Evolutionary conservation across 2,329 filamentous ascomycete genomes (phyloP).

Genomic region (Elsinoe fawcettii): DNA sequence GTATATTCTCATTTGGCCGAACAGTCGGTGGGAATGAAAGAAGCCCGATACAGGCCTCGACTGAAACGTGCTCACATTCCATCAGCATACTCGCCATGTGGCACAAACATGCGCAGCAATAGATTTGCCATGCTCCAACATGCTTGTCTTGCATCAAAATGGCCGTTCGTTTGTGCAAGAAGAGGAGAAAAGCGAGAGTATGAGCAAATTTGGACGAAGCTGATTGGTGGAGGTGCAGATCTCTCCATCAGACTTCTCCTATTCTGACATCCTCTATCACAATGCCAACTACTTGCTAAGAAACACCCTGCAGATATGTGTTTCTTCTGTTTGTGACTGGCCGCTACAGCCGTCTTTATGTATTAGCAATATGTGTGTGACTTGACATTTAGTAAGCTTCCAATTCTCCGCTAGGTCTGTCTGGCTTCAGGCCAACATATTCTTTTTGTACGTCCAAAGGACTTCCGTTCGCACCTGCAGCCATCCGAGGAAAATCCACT

Average conservation of each 20-base stretch:
- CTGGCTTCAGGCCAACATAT: neutral
- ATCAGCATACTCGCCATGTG: neutral
- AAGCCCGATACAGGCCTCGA: neutral
- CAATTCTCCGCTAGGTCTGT: no score
- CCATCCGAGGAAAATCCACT: no score
- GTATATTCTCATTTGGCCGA: no score
- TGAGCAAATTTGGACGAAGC: conserved; percentile 1
- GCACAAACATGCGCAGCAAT: neutral
- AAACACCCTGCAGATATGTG: neutral
- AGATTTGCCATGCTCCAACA: neutral
- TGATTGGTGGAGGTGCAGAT: conserved; percentile 1
- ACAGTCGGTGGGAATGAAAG: neutral
- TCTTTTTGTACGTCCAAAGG: neutral
- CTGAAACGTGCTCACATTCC: neutral
- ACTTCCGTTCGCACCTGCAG: neutral
- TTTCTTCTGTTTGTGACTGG: neutral
- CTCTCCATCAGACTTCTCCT: neutral
- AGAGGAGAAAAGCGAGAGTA: conserved; percentile 5
- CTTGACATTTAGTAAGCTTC: neutral
- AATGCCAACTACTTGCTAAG: neutral
- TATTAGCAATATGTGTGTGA: neutral
- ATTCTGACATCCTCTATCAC: neutral
- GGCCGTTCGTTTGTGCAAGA: neutral
- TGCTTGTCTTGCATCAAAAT: neutral
- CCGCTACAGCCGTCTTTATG: neutral